A percentile compares a stretch with the other conserved stretches of the same genome.
phyloP scores from a whole-genome alignment of 2,329 filamentous ascomycete genomes.

The Diaporthe amygdali region DNA sequence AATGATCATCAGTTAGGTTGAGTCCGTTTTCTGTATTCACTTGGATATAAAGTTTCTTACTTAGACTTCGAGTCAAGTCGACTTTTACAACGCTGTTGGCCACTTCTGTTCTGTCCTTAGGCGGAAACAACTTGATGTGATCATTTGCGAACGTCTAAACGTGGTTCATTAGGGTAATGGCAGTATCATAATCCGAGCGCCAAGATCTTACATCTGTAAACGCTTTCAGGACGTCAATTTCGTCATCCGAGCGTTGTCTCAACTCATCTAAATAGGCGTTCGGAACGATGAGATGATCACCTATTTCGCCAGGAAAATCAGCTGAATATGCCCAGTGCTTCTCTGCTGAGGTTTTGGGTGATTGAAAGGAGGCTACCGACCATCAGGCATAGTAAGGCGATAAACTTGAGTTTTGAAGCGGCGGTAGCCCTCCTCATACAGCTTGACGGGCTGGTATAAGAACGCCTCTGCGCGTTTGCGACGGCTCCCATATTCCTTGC shows the following conservation, averaged over 20 bases:
- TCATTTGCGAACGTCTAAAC: constrained; percentile 14
- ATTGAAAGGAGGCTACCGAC: neutral
- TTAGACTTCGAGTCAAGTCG: constrained; percentile 8
- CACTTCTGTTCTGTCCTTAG: constrained; percentile 15
- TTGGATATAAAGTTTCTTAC: neutral
- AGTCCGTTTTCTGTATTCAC: accelerated
- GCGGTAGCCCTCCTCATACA: constrained; percentile 20
- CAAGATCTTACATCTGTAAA: constrained; percentile 16
- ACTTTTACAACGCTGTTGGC: constrained; percentile 19
- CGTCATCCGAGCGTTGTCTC: constrained; percentile 32
- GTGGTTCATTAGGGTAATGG: neutral
- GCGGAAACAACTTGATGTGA: constrained; percentile 19
- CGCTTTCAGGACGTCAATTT: constrained; percentile 34
- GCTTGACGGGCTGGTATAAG: neutral
- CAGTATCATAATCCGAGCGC: neutral
- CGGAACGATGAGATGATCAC: constrained; percentile 36
- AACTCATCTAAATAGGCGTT: constrained; percentile 34
- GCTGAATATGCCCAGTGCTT: neutral
- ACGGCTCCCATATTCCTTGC: constrained; percentile 14
- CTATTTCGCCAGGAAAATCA: constrained; percentile 19
- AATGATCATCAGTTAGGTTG: neutral
- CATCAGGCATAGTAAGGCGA: constrained; percentile 21
- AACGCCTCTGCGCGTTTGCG: constrained; percentile 16
- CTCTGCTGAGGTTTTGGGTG: no score
- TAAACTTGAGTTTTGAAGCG: constrained; percentile 20